These are phyloP conservation scores for Jackrogersella minutella DNA, from an alignment of 495 filamentous ascomycete genomes.

Conservation along the genomic window DNA sequence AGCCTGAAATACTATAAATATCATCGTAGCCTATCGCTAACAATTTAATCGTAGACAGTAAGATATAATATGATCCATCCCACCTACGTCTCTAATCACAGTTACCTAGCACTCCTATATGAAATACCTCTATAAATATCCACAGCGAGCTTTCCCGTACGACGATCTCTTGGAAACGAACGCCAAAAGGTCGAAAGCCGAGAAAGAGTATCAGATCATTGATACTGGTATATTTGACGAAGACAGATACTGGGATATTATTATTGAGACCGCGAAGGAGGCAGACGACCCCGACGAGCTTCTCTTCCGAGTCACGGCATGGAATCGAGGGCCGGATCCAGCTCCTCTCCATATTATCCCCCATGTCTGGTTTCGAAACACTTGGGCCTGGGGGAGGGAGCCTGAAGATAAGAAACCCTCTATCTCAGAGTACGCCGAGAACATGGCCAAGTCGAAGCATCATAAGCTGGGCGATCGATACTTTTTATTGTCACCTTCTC, in stretches of 20 bases:
- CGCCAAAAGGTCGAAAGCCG: conserved; percentile 72
- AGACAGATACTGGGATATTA: conserved; percentile 94
- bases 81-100: conserved; percentile 19
- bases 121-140: conserved; percentile 98
- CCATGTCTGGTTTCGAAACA: conserved; percentile 96
- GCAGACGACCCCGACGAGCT: conserved; percentile 87
- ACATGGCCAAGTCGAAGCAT: conserved; percentile 77
- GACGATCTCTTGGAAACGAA: conserved; percentile 86
- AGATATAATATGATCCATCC: conserved; percentile 23
- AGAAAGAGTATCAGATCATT: conserved; percentile 88
- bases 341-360: conserved; percentile 93
- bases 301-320: conserved; percentile 92
- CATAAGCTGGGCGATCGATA: conserved; percentile 81
- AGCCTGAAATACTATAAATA: conserved; percentile 30
- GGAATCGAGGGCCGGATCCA: conserved; percentile 90
- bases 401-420: conserved; percentile 74
- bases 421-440: conserved; percentile 68
- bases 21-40: conserved; percentile 31
- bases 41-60: conserved; percentile 52
- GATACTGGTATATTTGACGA: conserved; percentile 95
- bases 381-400: conserved; percentile 91
- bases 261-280: conserved; percentile 96
- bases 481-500: conserved; percentile 86
- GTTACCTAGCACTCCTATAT: conserved; percentile 87
- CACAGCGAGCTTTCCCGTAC: conserved; percentile 90